phyloP scores from a whole-genome alignment of 176 grass and related monocot species.

The Ensete ventricosum region DNA sequence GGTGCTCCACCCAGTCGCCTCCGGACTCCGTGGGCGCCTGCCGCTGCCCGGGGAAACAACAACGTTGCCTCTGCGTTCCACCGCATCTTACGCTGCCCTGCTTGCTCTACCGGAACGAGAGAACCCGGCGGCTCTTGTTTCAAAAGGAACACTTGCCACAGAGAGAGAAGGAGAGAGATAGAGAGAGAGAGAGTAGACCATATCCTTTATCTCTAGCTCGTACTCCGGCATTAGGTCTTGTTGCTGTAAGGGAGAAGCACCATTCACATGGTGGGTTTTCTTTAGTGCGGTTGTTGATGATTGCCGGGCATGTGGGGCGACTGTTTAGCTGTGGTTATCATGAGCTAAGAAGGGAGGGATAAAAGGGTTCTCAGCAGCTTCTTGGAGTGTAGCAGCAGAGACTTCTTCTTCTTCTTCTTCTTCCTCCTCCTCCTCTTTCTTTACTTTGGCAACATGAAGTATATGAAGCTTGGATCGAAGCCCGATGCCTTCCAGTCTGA shows the following conservation, averaged over 20 bases:
- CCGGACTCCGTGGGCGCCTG: conserved; percentile 16
- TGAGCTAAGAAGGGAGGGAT: not conserved
- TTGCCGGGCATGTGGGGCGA: conserved; percentile 1
- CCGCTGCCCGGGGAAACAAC: not conserved
- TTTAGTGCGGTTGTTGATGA: not conserved
- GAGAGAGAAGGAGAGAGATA: no score
- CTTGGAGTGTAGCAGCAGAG: not conserved
- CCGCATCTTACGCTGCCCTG: not conserved
- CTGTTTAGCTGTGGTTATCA: conserved; percentile 1
- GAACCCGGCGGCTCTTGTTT: not conserved
- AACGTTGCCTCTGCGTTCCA: not conserved
- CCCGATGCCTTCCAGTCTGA: conserved; percentile 83
- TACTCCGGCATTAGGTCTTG: not conserved
- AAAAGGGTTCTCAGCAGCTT: not conserved
- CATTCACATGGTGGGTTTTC: not conserved
- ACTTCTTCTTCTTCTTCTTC: no score
- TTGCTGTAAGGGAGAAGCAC: not conserved
- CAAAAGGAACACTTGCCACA: not conserved
- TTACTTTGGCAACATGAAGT: conserved; percentile 57
- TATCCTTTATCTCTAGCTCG: not conserved
- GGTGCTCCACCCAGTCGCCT: not conserved
- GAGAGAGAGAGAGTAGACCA: not conserved
- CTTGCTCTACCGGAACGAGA: not conserved
- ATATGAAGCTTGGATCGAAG: conserved; percentile 99
- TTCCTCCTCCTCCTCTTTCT: conserved; percentile 9